phyloP scores from a whole-genome alignment of 257 asterid species.

The Anisodus tanguticus region DNA sequence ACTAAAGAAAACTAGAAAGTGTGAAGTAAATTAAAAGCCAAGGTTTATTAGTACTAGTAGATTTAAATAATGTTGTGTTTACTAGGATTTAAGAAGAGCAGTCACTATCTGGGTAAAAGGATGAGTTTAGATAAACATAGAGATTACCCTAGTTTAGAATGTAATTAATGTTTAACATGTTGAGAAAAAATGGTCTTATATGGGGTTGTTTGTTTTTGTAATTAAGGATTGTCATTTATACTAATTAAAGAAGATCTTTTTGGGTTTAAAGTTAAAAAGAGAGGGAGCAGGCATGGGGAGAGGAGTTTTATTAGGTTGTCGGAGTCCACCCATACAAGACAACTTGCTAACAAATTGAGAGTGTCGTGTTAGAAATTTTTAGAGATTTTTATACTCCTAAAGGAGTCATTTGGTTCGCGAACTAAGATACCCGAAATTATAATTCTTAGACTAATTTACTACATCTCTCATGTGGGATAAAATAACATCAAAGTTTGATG shows the following conservation, averaged over 20 bases:
- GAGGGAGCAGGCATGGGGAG: not conserved
- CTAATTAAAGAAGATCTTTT: not conserved
- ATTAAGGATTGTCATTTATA: not conserved
- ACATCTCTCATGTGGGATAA: no score
- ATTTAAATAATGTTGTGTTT: constrained; percentile 5
- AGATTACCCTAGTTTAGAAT: constrained; percentile 2
- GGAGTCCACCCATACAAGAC: not conserved
- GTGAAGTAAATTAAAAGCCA: constrained; percentile 38
- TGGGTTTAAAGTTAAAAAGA: not conserved
- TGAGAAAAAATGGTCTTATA: not conserved
- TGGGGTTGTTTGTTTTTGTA: not conserved
- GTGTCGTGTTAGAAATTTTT: not conserved
- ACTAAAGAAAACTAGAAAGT: constrained; percentile 32
- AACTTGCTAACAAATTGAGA: no score
- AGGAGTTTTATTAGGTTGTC: not conserved
- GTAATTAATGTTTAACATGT: not conserved
- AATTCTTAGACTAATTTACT: no score
- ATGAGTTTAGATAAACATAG: not conserved
- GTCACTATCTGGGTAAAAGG: constrained; percentile 11
- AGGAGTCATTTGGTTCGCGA: no score
- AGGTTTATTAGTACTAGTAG: constrained; percentile 52
- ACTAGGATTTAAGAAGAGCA: constrained; percentile 26
- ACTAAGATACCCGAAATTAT: no score
- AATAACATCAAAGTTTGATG: no score
- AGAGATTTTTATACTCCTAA: no score